These are phyloP conservation scores for Umbelopsis isabellina DNA, from an alignment of 192 early-diverging fungal genomes.

Conservation along the genomic window DNA sequence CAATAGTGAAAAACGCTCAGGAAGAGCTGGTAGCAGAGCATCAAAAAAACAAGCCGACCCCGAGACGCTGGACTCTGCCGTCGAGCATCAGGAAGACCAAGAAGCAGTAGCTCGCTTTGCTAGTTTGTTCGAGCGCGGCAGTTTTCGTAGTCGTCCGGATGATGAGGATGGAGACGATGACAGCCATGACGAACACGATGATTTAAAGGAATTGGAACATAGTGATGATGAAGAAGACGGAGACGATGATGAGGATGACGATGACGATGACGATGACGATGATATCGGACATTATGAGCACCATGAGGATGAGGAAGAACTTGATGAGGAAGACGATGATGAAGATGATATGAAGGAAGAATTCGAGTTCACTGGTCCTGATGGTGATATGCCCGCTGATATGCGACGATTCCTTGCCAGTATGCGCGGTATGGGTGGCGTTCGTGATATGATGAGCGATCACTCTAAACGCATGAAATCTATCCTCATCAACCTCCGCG, in stretches of 20 bases:
- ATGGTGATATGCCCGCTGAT: conserved; percentile 19
- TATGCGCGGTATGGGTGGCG: conserved; percentile 39
- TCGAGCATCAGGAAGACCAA: neutral
- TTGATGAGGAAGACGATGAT: conserved; percentile 42
- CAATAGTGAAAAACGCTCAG: neutral
- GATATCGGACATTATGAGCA: conserved; percentile 31
- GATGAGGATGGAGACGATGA: conserved; percentile 36
- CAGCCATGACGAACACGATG: conserved; percentile 28
- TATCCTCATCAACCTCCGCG: conserved; percentile 62
- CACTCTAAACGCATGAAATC: conserved; percentile 54
- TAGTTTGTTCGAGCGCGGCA: conserved; percentile 1
- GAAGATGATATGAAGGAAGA: conserved; percentile 35
- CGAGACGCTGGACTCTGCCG: neutral
- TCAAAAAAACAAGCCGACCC: conserved; percentile 28
- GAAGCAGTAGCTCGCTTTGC: neutral
- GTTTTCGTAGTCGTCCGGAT: neutral
- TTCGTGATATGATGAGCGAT: conserved; percentile 45
- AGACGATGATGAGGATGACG: too few relatives aligned
- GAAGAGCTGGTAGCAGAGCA: conserved; percentile 8
- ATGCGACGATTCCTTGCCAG: conserved; percentile 27
- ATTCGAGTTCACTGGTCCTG: conserved; percentile 27
- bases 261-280: conserved; percentile 36
- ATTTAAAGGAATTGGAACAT: conserved; percentile 36
- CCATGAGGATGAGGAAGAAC: conserved; percentile 44
- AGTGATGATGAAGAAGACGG: conserved; percentile 27